phyloP scores from a whole-genome alignment of 1,284 basidiomycete genomes.

The Rhodotorula sp. region DNA sequence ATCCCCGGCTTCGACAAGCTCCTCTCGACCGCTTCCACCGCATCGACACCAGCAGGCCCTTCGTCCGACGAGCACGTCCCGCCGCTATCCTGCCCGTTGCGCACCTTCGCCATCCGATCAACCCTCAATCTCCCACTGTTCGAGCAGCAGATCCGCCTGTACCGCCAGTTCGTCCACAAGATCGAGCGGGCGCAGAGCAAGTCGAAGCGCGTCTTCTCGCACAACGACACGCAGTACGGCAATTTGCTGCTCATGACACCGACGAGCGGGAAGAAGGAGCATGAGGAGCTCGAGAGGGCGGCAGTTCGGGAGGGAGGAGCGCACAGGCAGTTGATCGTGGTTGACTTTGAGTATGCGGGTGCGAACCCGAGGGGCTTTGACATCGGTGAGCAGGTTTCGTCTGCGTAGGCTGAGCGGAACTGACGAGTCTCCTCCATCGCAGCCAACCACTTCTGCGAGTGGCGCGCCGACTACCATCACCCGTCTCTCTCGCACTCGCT shows the following conservation, averaged over 20 bases:
- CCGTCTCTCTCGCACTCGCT: slow-evolving; percentile 66
- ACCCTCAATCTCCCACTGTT: slow-evolving; percentile 66
- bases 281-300: slow-evolving; percentile 34
- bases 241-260: slow-evolving; percentile 72
- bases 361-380: slow-evolving; percentile 87
- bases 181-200: slow-evolving; percentile 53
- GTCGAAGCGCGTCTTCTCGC: slow-evolving; percentile 64
- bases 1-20: slow-evolving; percentile 32
- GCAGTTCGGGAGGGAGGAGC: slow-evolving; percentile 33
- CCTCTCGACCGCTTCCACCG: slow-evolving; percentile 11
- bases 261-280: slow-evolving; percentile 11
- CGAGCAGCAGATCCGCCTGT: slow-evolving; percentile 62
- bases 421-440: neutral
- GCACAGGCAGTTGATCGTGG: slow-evolving; percentile 72
- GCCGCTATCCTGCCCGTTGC: slow-evolving; percentile 20
- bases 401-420: neutral
- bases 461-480: slow-evolving; percentile 84
- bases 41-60: slow-evolving; percentile 1
- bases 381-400: slow-evolving; percentile 53
- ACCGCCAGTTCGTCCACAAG: slow-evolving; percentile 68
- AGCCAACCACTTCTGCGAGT: slow-evolving; percentile 93
- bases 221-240: slow-evolving; percentile 92
- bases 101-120: slow-evolving; percentile 37
- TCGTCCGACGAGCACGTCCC: slow-evolving; percentile 12
- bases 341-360: slow-evolving; percentile 91